phyloP scores from a whole-genome alignment of 495 filamentous ascomycete species.

The Lasiosphaeria miniovina region DNA sequence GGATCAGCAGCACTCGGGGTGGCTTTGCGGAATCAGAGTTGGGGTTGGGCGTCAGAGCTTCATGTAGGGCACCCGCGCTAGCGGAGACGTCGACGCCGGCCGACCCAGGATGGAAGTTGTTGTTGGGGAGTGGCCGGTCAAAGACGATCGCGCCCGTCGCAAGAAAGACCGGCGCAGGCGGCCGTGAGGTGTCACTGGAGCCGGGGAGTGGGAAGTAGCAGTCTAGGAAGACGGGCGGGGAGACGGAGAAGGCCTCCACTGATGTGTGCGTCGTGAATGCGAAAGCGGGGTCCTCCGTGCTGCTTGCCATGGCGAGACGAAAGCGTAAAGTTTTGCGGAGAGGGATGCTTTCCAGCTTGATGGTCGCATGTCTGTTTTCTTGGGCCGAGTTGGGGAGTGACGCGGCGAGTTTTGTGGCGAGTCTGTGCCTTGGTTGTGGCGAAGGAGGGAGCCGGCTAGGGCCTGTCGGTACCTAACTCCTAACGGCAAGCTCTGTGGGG shows the following conservation, averaged over 20 bases:
- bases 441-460: too few relatives aligned
- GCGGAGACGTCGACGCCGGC: slow-evolving; percentile 5
- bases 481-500: neutral
- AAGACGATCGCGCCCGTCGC: slow-evolving; percentile 34
- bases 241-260: neutral
- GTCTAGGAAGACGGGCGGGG: neutral
- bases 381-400: too few relatives aligned
- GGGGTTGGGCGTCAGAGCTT: neutral
- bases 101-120: too few relatives aligned
- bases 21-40: too few relatives aligned
- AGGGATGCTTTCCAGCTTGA: too few relatives aligned
- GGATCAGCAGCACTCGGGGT: slow-evolving; percentile 33
- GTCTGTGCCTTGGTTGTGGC: too few relatives aligned
- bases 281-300: neutral
- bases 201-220: neutral
- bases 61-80: neutral
- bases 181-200: neutral
- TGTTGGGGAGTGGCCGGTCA: slow-evolving; percentile 18
- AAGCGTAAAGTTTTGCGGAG: too few relatives aligned
- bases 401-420: too few relatives aligned
- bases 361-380: too few relatives aligned
- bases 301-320: neutral
- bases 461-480: too few relatives aligned
- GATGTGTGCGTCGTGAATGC: neutral
- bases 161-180: slow-evolving; percentile 6